These are phyloP conservation scores for Coemansia reversa DNA, from an alignment of 192 early-diverging fungal species.

Conservation along the genomic window DNA sequence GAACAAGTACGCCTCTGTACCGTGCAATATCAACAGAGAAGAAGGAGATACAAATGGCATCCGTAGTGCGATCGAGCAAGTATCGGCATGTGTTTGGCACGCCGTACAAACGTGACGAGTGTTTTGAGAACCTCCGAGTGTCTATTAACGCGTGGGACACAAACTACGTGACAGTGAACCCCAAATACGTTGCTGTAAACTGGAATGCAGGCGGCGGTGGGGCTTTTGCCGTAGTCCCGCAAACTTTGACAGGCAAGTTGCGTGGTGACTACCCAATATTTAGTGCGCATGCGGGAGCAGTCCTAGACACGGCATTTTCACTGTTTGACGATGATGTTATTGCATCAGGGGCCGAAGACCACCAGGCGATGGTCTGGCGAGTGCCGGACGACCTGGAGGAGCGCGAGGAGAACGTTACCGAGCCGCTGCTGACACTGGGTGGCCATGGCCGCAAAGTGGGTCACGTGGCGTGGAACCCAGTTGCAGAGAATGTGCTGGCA, in stretches of 20 bases:
- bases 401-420: conserved; percentile 68
- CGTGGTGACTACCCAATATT: conserved; percentile 86
- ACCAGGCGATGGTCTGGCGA: conserved; percentile 92
- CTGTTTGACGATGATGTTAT: conserved; percentile 98
- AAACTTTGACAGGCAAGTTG: conserved; percentile 70
- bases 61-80: conserved; percentile 81
- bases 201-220: conserved; percentile 88
- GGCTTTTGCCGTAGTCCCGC: conserved; percentile 94
- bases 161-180: conserved; percentile 94
- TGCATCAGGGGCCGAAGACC: conserved; percentile 82
- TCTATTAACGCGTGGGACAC: conserved; percentile 95
- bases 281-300: conserved; percentile 88
- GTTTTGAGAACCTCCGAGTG: conserved; percentile 92
- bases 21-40: too few relatives aligned
- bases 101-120: conserved; percentile 79
- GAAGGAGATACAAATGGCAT: conserved; percentile 57
- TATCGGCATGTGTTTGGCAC: conserved; percentile 95
- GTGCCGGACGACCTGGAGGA: conserved; percentile 79
- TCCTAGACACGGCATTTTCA: conserved; percentile 96
- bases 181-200: conserved; percentile 76
- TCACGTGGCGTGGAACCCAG: conserved; percentile 97
- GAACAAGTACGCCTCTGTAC: too few relatives aligned
- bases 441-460: conserved; percentile 95
- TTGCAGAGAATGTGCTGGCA: conserved; percentile 89
- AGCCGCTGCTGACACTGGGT: conserved; percentile 75